Conservation (phyloP, 805 yeast genomes). For the Cephaloascus albidus region DNA sequence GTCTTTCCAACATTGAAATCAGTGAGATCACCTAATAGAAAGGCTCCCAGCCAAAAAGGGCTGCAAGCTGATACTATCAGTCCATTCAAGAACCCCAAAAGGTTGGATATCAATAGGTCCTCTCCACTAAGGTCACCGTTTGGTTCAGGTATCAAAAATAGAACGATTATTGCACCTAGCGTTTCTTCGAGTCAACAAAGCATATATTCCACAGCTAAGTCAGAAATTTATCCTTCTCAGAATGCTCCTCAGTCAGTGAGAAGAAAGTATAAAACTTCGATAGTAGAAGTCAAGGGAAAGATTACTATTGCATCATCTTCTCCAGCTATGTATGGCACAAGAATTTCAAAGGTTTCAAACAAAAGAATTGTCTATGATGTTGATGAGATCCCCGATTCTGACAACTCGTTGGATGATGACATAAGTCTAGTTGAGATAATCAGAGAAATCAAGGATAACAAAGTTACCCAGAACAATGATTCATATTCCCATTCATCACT, state of each 20-base stretch:
- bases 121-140: too few relatives aligned
- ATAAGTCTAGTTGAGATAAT: constrained; percentile 4
- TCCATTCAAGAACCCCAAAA: neutral
- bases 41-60: too few relatives aligned
- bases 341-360: neutral
- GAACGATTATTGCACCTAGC: too few relatives aligned
- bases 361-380: neutral
- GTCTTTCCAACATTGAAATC: neutral
- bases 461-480: constrained; percentile 1
- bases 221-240: neutral
- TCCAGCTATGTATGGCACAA: neutral
- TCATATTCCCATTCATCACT: constrained; percentile 1
- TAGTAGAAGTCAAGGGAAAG: neutral
- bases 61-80: too few relatives aligned
- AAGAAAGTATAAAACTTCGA: neutral
- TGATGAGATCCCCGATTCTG: constrained; percentile 14
- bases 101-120: neutral
- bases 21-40: neutral
- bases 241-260: neutral
- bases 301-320: neutral
- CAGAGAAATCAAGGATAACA: constrained; percentile 3
- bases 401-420: constrained; percentile 12
- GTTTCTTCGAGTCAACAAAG: neutral
- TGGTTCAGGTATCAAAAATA: neutral
- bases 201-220: neutral